A percentile compares a stretch with the other conserved stretches of the same genome.
phyloP scores from a whole-genome alignment of 139 green algal genomes.

The Spirogloea muscicola region DNA sequence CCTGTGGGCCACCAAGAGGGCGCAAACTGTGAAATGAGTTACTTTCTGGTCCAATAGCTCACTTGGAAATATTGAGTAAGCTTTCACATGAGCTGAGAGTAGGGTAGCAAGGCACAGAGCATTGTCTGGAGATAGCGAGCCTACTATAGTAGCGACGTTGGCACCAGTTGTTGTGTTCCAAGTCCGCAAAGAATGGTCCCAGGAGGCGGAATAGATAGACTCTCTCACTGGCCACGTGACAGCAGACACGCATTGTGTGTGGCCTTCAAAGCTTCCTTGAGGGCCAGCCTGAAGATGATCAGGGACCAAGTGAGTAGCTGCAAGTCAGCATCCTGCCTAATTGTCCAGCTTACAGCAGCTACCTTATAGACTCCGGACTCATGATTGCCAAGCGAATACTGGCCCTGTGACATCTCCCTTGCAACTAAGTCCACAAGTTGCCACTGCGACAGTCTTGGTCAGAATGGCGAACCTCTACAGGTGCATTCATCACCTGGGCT shows the following conservation, averaged over 20 bases:
- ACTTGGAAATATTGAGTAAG: slow-evolving; percentile 5
- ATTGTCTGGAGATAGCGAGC: not conserved
- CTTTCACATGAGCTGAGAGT: not conserved
- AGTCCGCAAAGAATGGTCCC: slow-evolving; percentile 44
- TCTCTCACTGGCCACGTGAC: slow-evolving; percentile 31
- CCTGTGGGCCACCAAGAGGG: slow-evolving; percentile 7
- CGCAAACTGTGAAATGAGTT: not conserved
- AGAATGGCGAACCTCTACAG: not conserved
- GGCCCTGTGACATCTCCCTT: not conserved
- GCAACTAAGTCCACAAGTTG: too few species aligned
- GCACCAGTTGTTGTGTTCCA: slow-evolving; percentile 23
- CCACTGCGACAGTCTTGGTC: too few species aligned
- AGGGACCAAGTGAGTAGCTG: not conserved
- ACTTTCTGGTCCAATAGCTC: slow-evolving; percentile 2
- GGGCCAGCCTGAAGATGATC: slow-evolving; percentile 24
- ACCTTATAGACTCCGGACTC: not conserved
- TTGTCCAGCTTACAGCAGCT: not conserved
- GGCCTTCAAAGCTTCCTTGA: slow-evolving; percentile 4
- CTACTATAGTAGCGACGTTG: slow-evolving; percentile 29
- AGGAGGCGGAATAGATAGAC: slow-evolving; percentile 43
- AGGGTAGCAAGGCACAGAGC: slow-evolving; percentile 14
- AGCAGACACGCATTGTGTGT: slow-evolving; percentile 48
- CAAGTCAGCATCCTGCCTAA: not conserved
- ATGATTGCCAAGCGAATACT: not conserved
- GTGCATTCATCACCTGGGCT: not conserved